Evolutionary conservation across 192 early-diverging fungal genomes (phyloP).

Genomic region (Backusella sp.): DNA sequence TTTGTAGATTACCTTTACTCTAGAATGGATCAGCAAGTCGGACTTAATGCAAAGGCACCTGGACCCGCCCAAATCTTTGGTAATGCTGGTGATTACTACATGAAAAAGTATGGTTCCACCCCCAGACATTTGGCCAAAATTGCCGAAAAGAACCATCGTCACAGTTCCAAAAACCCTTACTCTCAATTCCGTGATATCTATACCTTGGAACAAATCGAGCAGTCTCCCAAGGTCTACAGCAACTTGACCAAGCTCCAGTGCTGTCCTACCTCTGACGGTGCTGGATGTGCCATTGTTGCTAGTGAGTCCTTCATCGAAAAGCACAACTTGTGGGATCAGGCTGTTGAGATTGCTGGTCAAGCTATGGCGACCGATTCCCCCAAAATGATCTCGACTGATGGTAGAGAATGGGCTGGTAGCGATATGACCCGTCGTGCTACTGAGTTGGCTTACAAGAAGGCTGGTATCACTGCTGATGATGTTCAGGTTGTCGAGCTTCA

Average conservation of each 20-base stretch:
- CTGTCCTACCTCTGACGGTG: constrained; percentile 73
- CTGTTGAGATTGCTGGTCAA: constrained; percentile 68
- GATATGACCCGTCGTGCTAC: constrained; percentile 72
- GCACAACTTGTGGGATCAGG: constrained; percentile 58
- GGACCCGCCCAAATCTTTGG: constrained; percentile 69
- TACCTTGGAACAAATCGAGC: constrained; percentile 60
- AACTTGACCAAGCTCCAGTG: constrained; percentile 73
- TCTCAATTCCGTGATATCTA: constrained; percentile 65
- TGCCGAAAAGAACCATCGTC: constrained; percentile 73
- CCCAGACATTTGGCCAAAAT: constrained; percentile 62
- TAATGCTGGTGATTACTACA: constrained; percentile 69
- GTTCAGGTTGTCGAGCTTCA: constrained; percentile 71
- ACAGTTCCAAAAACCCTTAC: constrained; percentile 67
- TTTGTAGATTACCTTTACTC: background rate
- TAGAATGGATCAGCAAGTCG: constrained; percentile 50
- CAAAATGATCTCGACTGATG: constrained; percentile 44
- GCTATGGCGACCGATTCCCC: constrained; percentile 74
- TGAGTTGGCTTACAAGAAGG: constrained; percentile 46
- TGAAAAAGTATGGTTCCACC: constrained; percentile 59
- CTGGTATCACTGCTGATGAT: constrained; percentile 59
- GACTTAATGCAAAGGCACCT: constrained; percentile 55
- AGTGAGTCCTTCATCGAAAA: constrained; percentile 64
- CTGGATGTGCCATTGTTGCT: constrained; percentile 60
- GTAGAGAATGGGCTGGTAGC: constrained; percentile 59
- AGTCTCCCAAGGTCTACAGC: constrained; percentile 60